Percentiles rank a stretch among this genome's conserved stretches.
Conservation (phyloP, 441 rosid species). For the Adansonia grandidieri region DNA sequence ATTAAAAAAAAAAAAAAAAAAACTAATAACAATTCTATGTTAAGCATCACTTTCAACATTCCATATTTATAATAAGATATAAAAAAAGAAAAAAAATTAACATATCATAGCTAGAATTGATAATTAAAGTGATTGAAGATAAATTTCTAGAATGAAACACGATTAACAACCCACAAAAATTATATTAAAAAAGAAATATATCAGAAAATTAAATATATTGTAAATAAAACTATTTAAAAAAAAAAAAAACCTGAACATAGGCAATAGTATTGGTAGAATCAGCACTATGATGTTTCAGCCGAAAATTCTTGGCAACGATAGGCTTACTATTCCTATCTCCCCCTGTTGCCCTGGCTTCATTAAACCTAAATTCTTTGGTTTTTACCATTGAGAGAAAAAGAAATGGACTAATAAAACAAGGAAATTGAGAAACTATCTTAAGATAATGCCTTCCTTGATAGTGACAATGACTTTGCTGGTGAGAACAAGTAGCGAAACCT, state of each 20-base stretch:
- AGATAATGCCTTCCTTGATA: neutral
- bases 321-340: slow-evolving; percentile 52
- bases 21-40: neutral
- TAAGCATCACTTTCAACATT: neutral
- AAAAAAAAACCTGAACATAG: slow-evolving; percentile 64
- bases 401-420: neutral
- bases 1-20: neutral
- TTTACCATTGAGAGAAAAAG: neutral
- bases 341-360: slow-evolving; percentile 76
- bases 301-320: slow-evolving; percentile 50
- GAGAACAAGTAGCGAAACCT: neutral
- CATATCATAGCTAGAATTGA: neutral
- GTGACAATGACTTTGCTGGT: neutral
- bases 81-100: too few species aligned
- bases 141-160: slow-evolving; percentile 17
- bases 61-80: neutral
- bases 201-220: neutral
- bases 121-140: neutral
- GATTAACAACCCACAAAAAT: neutral
- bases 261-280: slow-evolving; percentile 79
- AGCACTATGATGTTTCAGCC: slow-evolving; percentile 56
- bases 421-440: neutral
- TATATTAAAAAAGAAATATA: neutral
- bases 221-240: too few species aligned
- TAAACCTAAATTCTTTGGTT: slow-evolving; percentile 37